Evolutionary conservation across 2,329 filamentous ascomycete species (phyloP).

Genomic region (Epichloe typhina): DNA sequence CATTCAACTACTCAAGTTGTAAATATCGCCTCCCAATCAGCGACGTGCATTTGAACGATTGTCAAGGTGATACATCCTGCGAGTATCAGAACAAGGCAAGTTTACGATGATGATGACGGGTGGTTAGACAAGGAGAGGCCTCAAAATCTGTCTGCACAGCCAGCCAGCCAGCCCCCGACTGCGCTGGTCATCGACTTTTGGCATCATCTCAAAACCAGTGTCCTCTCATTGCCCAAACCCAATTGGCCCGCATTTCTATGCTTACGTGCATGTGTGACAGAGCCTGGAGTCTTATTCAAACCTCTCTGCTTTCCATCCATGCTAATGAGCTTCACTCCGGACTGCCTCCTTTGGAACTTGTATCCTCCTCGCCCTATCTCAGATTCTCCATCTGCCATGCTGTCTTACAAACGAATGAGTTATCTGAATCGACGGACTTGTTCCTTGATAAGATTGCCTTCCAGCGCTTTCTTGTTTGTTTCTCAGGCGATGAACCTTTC

Average conservation of each 20-base stretch:
- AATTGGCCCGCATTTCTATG: neutral
- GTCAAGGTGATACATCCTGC: neutral
- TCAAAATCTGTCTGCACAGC: neutral
- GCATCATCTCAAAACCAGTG: neutral
- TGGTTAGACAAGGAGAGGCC: neutral
- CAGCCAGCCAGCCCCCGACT: neutral
- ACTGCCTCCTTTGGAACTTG: neutral
- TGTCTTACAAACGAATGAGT: slow-evolving; percentile 9
- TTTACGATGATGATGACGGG: neutral
- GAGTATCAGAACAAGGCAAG: neutral
- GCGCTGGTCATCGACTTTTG: neutral
- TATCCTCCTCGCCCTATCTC: neutral
- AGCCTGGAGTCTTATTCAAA: no score
- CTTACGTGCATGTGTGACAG: neutral
- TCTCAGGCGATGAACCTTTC: neutral
- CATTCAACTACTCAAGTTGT: neutral
- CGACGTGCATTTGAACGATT: neutral
- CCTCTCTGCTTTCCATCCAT: neutral
- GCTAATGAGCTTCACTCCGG: neutral
- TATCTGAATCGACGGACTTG: slow-evolving; percentile 6
- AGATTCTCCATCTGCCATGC: slow-evolving; percentile 8
- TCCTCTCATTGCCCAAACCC: neutral
- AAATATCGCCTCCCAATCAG: neutral
- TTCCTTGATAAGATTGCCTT: neutral
- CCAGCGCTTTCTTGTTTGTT: neutral